Evolutionary conservation across 805 yeast species (phyloP).

Genomic region (Diddensiella transvaalensis): DNA sequence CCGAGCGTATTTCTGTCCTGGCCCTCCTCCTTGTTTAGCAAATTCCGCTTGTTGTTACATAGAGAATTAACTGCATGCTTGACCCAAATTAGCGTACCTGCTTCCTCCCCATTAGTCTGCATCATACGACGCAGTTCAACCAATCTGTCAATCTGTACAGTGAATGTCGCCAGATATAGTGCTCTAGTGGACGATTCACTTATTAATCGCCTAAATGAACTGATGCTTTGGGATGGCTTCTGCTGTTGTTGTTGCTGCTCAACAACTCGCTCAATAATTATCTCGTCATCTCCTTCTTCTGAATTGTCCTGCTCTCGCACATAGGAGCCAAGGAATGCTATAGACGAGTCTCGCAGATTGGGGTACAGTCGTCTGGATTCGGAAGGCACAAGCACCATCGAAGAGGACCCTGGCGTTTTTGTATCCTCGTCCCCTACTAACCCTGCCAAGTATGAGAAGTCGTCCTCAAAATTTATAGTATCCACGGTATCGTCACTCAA

Average conservation of each 20-base stretch:
- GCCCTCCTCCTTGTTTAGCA: too few species aligned
- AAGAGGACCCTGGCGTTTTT: conserved; percentile 7
- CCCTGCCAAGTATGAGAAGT: conserved; percentile 34
- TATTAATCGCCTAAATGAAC: conserved; percentile 8
- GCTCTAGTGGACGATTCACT: conserved; percentile 28
- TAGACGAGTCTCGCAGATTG: conserved; percentile 33
- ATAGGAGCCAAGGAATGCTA: conserved; percentile 31
- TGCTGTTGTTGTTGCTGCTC: conserved; percentile 1
- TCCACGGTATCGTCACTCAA: conserved; percentile 12
- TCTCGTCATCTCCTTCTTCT: conserved; percentile 8
- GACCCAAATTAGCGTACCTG: neutral
- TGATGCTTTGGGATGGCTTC: neutral
- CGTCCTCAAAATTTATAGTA: conserved; percentile 26
- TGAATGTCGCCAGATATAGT: conserved; percentile 32
- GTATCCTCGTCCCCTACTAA: conserved; percentile 29
- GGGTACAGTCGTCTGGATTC: conserved; percentile 27
- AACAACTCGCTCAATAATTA: neutral
- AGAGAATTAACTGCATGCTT: too few species aligned
- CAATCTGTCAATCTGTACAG: conserved; percentile 30
- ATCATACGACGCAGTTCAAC: conserved; percentile 10
- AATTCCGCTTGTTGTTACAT: too few species aligned
- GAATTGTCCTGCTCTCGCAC: conserved; percentile 8
- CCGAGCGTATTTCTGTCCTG: too few species aligned
- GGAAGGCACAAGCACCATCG: neutral
- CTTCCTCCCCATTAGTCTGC: neutral